phyloP scores from a whole-genome alignment of 306 rosid species.

The Argentina anserina region DNA sequence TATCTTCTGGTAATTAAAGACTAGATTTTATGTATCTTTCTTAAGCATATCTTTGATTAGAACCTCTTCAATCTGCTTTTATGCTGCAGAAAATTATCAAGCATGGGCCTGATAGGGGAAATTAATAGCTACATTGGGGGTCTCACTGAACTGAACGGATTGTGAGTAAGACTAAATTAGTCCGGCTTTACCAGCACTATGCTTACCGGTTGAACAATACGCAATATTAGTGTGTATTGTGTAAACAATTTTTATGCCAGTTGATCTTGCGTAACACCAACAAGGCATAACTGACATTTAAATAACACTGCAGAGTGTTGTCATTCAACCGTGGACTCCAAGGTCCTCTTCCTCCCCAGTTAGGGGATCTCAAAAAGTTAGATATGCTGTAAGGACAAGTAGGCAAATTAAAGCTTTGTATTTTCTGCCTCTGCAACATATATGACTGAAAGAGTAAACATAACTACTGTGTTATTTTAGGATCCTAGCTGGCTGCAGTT shows the following conservation, averaged over 20 bases:
- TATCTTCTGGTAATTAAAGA: no score
- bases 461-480: conserved; percentile 34
- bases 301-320: conserved; percentile 54
- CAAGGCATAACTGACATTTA: background rate
- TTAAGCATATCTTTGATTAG: no score
- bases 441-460: background rate
- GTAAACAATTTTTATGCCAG: background rate
- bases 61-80: background rate
- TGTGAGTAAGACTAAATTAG: conserved; percentile 42
- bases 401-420: conserved; percentile 8
- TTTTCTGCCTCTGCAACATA: background rate
- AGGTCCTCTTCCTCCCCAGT: conserved; percentile 49
- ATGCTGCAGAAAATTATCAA: conserved; percentile 50
- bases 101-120: conserved; percentile 57
- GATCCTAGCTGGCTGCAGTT: conserved; percentile 69
- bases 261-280: background rate
- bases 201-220: background rate
- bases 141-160: conserved; percentile 55
- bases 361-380: conserved; percentile 47
- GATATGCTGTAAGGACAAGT: conserved; percentile 55
- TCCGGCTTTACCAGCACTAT: background rate
- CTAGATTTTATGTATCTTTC: no score
- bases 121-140: conserved; percentile 59
- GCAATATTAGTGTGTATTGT: background rate
- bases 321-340: conserved; percentile 57